A percentile compares a stretch with the other conserved stretches of the same genome.
Evolutionary conservation across 257 asterid genomes (phyloP).

Genomic region (Nicotiana knightiana): DNA sequence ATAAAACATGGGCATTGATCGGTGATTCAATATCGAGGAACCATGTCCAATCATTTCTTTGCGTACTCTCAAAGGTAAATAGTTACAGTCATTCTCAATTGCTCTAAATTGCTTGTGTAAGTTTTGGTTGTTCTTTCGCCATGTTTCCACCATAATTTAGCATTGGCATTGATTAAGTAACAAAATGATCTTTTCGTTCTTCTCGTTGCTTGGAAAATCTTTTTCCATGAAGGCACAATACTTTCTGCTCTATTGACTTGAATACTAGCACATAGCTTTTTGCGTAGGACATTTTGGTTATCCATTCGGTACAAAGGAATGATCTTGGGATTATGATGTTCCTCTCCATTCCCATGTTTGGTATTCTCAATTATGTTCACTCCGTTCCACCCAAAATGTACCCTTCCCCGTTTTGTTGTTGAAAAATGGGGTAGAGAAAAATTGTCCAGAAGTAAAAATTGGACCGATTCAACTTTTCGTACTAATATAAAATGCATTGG

Average conservation of each 20-base stretch:
- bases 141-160: background rate
- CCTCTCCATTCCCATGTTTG: background rate
- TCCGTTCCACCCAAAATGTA: background rate
- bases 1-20: conserved; percentile 60
- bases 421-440: background rate
- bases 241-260: background rate
- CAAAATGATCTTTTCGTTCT: background rate
- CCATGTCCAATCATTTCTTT: conserved; percentile 72
- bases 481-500: background rate
- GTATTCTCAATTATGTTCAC: background rate
- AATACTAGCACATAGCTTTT: background rate
- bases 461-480: background rate
- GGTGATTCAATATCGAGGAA: conserved; percentile 85
- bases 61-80: conserved; percentile 62
- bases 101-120: background rate
- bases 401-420: background rate
- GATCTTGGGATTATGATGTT: background rate
- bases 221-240: background rate
- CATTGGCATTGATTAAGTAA: background rate
- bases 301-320: background rate
- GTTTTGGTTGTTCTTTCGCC: background rate
- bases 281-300: background rate
- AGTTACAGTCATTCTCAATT: background rate
- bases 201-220: background rate
- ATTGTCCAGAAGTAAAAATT: background rate